Conservation (phyloP, 1,284 basidiomycete genomes). For the Kalmanozyma brasiliensis region DNA sequence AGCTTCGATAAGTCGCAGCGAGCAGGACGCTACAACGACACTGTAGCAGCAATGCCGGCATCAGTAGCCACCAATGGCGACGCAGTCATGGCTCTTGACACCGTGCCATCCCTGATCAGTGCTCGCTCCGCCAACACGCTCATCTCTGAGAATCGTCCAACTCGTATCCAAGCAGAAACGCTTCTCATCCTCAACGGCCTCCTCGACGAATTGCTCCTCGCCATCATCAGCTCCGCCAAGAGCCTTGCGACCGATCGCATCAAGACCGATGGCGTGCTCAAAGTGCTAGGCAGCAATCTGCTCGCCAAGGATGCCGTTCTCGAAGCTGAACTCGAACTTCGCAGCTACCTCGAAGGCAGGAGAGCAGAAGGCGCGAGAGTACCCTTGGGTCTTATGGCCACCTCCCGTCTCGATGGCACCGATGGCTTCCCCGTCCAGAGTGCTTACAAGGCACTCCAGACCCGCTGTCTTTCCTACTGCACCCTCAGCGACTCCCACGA, state of each 20-base stretch:
- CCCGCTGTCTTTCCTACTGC: conserved; percentile 59
- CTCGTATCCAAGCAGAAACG: conserved; percentile 60
- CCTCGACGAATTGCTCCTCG: conserved; percentile 60
- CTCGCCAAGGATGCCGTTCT: conserved; percentile 62
- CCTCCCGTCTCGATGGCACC: conserved; percentile 59
- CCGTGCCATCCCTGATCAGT: conserved; percentile 52
- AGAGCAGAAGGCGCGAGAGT: conserved; percentile 59
- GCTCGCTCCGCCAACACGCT: conserved; percentile 59
- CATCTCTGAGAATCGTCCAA: conserved; percentile 59
- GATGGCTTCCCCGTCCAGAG: conserved; percentile 56
- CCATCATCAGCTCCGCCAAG: conserved; percentile 55
- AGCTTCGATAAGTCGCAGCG: no score
- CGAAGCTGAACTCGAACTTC: conserved; percentile 61
- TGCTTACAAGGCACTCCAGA: conserved; percentile 56
- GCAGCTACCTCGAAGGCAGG: conserved; percentile 58
- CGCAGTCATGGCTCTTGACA: conserved; percentile 3
- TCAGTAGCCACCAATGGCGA: conserved; percentile 8
- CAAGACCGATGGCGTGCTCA: conserved; percentile 61
- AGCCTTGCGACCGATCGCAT: conserved; percentile 62
- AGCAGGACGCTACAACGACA: not conserved
- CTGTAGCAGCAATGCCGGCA: conserved; percentile 12
- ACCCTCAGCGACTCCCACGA: conserved; percentile 58
- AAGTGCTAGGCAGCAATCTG: conserved; percentile 54
- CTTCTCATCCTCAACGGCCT: conserved; percentile 55
- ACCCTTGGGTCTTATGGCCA: conserved; percentile 60